A percentile compares a stretch with the other conserved stretches of the same genome.
Conservation (phyloP, 306 rosid species). For the Castanea sativa region DNA sequence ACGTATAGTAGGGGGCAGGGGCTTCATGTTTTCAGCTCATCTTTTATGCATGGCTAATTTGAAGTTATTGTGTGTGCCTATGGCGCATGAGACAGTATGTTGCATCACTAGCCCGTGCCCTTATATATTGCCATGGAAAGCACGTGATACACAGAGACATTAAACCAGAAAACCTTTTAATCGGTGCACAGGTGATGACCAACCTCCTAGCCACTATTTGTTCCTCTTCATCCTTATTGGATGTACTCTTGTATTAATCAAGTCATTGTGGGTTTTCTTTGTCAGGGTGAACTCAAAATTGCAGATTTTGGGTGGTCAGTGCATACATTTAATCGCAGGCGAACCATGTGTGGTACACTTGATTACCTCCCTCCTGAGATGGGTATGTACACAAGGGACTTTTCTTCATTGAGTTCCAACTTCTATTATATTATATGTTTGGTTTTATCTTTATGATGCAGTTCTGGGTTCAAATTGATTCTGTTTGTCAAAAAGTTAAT, state of each 20-base stretch:
- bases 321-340: conserved; percentile 96
- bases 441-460: not conserved
- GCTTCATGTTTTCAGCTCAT: not conserved
- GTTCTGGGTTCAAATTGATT: not conserved
- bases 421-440: not conserved
- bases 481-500: not conserved
- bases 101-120: conserved; percentile 94
- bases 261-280: conserved; percentile 18
- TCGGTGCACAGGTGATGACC: conserved; percentile 81
- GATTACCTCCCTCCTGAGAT: conserved; percentile 99
- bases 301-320: conserved; percentile 99
- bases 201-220: conserved; percentile 17
- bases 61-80: conserved; percentile 17
- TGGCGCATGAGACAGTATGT: conserved; percentile 67
- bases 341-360: conserved; percentile 98
- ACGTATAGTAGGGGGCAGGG: not conserved
- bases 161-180: conserved; percentile 94
- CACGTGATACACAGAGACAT: conserved; percentile 98
- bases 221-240: conserved; percentile 3
- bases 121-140: conserved; percentile 98
- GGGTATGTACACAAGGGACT: conserved; percentile 55
- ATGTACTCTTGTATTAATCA: conserved; percentile 7
- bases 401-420: not conserved
- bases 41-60: not conserved
- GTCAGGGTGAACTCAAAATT: conserved; percentile 93